Percentiles rank a stretch among this genome's conserved stretches.
Evolutionary conservation across 331 rosid genomes (phyloP).

Genomic region (Quercus phellos): DNA sequence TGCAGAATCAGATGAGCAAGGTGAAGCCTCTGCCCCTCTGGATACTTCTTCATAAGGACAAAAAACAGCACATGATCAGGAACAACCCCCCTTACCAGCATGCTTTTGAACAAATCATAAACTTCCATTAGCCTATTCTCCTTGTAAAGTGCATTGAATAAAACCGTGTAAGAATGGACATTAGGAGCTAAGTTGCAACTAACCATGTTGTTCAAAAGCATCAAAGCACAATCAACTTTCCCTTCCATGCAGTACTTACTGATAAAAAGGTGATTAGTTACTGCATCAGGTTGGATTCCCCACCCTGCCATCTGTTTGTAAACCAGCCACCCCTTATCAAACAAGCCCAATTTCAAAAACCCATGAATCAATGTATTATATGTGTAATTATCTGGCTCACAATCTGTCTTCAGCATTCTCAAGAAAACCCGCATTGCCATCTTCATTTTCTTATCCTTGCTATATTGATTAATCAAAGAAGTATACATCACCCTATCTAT

Average conservation of each 20-base stretch:
- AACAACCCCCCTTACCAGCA: conserved; percentile 27
- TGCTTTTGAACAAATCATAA: conserved; percentile 17
- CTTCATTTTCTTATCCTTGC: conserved; percentile 35
- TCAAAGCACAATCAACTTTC: conserved; percentile 24
- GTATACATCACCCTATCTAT: conserved; percentile 40
- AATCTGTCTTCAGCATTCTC: conserved; percentile 36
- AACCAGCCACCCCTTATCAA: conserved; percentile 34
- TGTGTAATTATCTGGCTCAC: conserved; percentile 30
- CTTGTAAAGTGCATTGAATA: conserved; percentile 28
- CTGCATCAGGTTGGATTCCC: conserved; percentile 34
- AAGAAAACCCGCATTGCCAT: conserved; percentile 41
- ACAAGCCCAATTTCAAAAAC: conserved; percentile 24
- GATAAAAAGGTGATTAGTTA: conserved; percentile 37
- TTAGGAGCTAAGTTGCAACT: conserved; percentile 20
- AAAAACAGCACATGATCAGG: conserved; percentile 45
- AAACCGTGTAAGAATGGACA: conserved; percentile 34
- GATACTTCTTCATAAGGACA: conserved; percentile 19
- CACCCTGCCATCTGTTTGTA: conserved; percentile 30
- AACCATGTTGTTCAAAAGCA: conserved; percentile 25
- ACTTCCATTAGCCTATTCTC: conserved; percentile 20
- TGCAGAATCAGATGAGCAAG: conserved; percentile 29
- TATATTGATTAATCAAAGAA: conserved; percentile 30
- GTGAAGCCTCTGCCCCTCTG: conserved; percentile 23
- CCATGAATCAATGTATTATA: conserved; percentile 37
- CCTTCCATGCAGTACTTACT: conserved; percentile 26